These are phyloP conservation scores for Gloeostereum incarnatum DNA, from an alignment of 768 basidiomycete genomes.

Conservation along the genomic window DNA sequence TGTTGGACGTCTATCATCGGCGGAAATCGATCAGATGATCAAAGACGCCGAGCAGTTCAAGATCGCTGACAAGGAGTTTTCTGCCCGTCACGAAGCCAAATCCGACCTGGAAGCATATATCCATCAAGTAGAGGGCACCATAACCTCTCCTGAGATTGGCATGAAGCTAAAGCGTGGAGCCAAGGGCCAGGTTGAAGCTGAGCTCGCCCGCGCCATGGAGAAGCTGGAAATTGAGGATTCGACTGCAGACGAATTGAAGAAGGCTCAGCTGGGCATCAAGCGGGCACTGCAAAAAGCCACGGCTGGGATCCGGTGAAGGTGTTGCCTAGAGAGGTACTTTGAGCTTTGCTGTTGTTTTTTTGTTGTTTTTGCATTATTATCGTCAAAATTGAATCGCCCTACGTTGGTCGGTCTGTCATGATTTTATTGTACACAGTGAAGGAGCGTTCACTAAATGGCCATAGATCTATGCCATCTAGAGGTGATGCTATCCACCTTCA, in stretches of 20 bases:
- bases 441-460: too few species aligned
- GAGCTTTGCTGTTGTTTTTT: too few species aligned
- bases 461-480: slow-evolving; percentile 63
- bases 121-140: slow-evolving; percentile 93
- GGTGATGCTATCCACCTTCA: slow-evolving; percentile 70
- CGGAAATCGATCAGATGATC: slow-evolving; percentile 99
- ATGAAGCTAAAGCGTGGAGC: slow-evolving; percentile 99
- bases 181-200: slow-evolving; percentile 89
- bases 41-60: slow-evolving; percentile 98
- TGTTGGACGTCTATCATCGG: slow-evolving; percentile 93
- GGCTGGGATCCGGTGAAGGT: slow-evolving; percentile 71
- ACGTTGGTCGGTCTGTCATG: too few species aligned
- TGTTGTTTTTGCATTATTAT: too few species aligned
- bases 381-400: too few species aligned
- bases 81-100: slow-evolving; percentile 95
- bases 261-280: slow-evolving; percentile 92
- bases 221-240: slow-evolving; percentile 97
- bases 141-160: slow-evolving; percentile 93
- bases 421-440: too few species aligned
- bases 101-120: slow-evolving; percentile 97
- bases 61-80: slow-evolving; percentile 96
- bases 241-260: slow-evolving; percentile 88
- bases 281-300: slow-evolving; percentile 97
- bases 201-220: slow-evolving; percentile 97
- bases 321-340: too few species aligned